Conservation (phyloP, 805 yeast genomes). For the Tanozyma kutaoensis region DNA sequence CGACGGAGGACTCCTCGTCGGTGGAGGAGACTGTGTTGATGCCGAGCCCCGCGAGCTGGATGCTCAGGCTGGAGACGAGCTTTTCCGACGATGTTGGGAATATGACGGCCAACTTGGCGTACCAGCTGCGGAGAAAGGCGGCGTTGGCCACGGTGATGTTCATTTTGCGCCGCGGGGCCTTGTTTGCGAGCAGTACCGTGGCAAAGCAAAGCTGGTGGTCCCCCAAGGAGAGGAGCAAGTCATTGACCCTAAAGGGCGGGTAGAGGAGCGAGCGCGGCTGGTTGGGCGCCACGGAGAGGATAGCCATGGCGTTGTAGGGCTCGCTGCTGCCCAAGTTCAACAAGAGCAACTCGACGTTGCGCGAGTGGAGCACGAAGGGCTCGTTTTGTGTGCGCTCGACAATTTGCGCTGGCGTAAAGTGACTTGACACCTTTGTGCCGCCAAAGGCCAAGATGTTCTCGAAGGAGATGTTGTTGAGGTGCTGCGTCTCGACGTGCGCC, state of each 20-base stretch:
- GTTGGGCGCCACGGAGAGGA: constrained; percentile 10
- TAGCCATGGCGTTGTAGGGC: constrained; percentile 24
- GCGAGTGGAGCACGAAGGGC: constrained; percentile 6
- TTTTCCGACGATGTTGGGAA: constrained; percentile 13
- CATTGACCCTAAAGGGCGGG: constrained; percentile 30
- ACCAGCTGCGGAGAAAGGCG: constrained; percentile 15
- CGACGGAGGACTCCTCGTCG: background rate
- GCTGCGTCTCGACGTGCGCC: constrained; percentile 4
- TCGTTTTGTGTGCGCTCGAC: constrained; percentile 17
- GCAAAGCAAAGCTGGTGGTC: constrained; percentile 6
- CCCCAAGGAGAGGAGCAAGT: constrained; percentile 11
- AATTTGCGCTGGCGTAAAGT: constrained; percentile 22
- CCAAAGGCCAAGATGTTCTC: constrained; percentile 19
- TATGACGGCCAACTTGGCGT: constrained; percentile 13
- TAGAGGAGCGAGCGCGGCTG: constrained; percentile 18
- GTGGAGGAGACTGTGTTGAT: constrained; percentile 1
- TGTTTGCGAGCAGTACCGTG: constrained; percentile 1
- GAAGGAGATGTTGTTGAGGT: constrained; percentile 20
- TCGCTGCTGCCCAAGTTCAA: constrained; percentile 12
- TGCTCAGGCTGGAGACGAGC: constrained; percentile 2
- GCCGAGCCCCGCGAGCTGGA: constrained; percentile 6
- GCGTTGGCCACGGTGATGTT: constrained; percentile 4
- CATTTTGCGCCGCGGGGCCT: constrained; percentile 8
- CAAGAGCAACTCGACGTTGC: constrained; percentile 18
- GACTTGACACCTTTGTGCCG: constrained; percentile 19